Evolutionary conservation across 1,284 basidiomycete genomes (phyloP).

Genomic region (Irpex sp.): DNA sequence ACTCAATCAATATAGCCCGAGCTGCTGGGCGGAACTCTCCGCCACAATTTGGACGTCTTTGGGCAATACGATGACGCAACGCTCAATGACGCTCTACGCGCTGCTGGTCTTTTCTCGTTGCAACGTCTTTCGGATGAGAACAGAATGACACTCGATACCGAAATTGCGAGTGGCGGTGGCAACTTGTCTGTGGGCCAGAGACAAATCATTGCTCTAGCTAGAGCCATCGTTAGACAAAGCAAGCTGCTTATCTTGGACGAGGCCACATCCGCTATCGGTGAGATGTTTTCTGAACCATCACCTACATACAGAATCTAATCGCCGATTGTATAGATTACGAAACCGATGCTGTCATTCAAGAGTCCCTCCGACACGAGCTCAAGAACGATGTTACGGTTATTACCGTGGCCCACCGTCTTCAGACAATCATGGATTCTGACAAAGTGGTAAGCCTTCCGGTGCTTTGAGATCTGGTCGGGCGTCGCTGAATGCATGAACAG

Average conservation of each 20-base stretch:
- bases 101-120: constrained; percentile 50
- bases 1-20: constrained; percentile 46
- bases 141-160: constrained; percentile 43
- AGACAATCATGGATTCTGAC: constrained; percentile 66
- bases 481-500: constrained; percentile 12
- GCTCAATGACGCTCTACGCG: constrained; percentile 51
- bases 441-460: constrained; percentile 27
- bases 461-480: too few relatives aligned
- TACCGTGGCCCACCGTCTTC: constrained; percentile 66
- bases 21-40: constrained; percentile 53
- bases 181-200: constrained; percentile 73
- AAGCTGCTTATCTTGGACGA: constrained; percentile 63
- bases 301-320: neutral
- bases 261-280: constrained; percentile 32
- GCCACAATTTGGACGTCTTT: constrained; percentile 69
- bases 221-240: constrained; percentile 54
- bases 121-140: constrained; percentile 46
- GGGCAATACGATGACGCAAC: constrained; percentile 65
- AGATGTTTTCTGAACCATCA: neutral
- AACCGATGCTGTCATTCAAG: constrained; percentile 58
- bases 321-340: constrained; percentile 43
- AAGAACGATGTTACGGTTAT: constrained; percentile 54
- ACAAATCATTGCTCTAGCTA: constrained; percentile 57
- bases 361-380: constrained; percentile 51
- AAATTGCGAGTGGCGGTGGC: constrained; percentile 52